Conservation (phyloP, 768 basidiomycete genomes). For the Udeniomyces megalosporus region DNA sequence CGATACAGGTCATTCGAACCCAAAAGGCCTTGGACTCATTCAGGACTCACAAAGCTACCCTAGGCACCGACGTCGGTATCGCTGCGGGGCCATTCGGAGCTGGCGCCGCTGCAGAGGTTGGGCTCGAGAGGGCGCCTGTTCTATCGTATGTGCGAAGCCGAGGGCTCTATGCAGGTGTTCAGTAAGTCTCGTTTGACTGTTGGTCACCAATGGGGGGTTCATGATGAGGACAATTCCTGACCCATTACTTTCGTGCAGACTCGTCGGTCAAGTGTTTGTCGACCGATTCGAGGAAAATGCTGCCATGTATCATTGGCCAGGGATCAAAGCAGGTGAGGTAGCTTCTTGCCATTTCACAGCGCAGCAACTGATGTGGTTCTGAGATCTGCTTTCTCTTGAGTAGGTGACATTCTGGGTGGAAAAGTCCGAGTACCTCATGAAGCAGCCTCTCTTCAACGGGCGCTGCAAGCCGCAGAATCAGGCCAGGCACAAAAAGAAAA, state of each 20-base stretch:
- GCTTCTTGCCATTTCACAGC: not conserved
- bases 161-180: conserved; percentile 28
- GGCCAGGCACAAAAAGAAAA: conserved; percentile 20
- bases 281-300: conserved; percentile 21
- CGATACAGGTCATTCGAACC: conserved; percentile 22
- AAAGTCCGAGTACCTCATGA: conserved; percentile 17
- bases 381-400: conserved; percentile 6
- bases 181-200: too few relatives aligned
- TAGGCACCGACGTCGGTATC: conserved; percentile 26
- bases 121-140: conserved; percentile 26
- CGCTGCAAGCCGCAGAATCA: conserved; percentile 19
- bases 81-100: conserved; percentile 28
- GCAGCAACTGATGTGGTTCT: too few relatives aligned
- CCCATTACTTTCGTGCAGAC: too few relatives aligned
- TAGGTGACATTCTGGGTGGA: conserved; percentile 20
- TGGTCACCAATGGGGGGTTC: too few relatives aligned
- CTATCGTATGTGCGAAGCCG: conserved; percentile 21
- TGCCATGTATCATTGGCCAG: conserved; percentile 8
- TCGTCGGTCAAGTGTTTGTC: conserved; percentile 28
- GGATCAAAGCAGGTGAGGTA: conserved; percentile 16
- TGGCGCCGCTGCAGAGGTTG: conserved; percentile 28
- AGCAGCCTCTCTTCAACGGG: conserved; percentile 9
- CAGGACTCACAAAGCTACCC: conserved; percentile 24
- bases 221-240: too few relatives aligned
- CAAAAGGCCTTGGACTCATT: conserved; percentile 28